Evolutionary conservation across 75 land plant species (phyloP), one percentile per base, ranked within the genome.

Genomic region (Cryptomeria japonica): DNA sequence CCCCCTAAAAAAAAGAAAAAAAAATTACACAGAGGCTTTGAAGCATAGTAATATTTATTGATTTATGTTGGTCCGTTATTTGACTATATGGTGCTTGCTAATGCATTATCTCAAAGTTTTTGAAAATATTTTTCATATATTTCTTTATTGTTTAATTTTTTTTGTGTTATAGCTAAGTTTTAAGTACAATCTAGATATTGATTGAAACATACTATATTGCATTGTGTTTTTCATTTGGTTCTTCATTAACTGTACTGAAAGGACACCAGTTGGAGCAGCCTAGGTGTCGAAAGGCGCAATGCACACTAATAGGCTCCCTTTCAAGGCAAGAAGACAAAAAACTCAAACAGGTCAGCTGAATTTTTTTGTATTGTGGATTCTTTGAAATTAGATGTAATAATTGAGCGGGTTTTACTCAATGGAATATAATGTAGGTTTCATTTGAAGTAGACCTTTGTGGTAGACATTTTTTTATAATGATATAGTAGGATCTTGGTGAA

Each of bases 221-320:
- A 28, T 80, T 80, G 31, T 44, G 47, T 80, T n/a, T n/a, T 80
- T 44, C 44, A 25, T 8, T 44, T 80, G 49, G 28, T 12, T 44
- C 49, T 80, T 25, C 3, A 1, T 42, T 80, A 80, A 44, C 49
- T 42, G 31, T 80, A 49, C 49, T 44, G 49, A 80, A 80, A 80
- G 49, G 47, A 44, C 41, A 38, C 83, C 94, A 97, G 99, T 86
- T 97, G 83, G 93, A 91, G 88, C 99, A 95, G 80, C 91, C 90
- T 73, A 92, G 93, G 34, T 89, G 90, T 82, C 78, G 93, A 79
- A 93, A 93, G 85, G 88, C 93, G 25, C 97, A 96, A 80, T 97
- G 99, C 88, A 97, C 97, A 18, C 88, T 97, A 83, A 89, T 89
- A 44, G 99, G 99, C 4, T 88, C 80, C 80, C 87, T 97, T 85